Percentiles rank a stretch among this genome's conserved stretches.
Evolutionary conservation across 176 grass and related monocot species (phyloP).

Genomic region (Phoenix dactylifera): DNA sequence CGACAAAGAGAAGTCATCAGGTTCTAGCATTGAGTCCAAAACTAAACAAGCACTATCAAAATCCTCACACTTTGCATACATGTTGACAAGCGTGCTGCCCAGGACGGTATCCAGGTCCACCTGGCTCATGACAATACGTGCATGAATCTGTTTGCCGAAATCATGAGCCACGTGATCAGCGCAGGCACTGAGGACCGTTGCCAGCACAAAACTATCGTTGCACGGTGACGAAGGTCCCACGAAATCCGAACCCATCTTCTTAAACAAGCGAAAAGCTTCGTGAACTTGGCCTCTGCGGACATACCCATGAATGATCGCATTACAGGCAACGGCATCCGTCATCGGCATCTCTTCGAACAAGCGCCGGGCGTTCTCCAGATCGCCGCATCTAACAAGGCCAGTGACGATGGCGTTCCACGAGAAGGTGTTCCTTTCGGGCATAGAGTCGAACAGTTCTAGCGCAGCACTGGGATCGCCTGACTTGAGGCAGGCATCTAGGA

Average conservation of each 20-base stretch:
- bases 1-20: constrained; percentile 56
- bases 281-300: constrained; percentile 15
- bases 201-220: constrained; percentile 50
- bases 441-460: constrained; percentile 36
- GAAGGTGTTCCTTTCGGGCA: constrained; percentile 52
- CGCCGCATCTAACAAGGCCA: constrained; percentile 21
- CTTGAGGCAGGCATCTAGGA: constrained; percentile 33
- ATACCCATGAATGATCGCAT: constrained; percentile 39
- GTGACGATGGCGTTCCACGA: constrained; percentile 48
- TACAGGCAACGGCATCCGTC: constrained; percentile 36
- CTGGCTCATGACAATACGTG: constrained; percentile 28
- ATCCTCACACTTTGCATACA: constrained; percentile 60
- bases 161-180: constrained; percentile 26
- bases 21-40: constrained; percentile 20
- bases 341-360: constrained; percentile 51
- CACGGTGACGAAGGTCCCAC: background rate
- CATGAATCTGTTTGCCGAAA: constrained; percentile 46
- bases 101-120: constrained; percentile 39
- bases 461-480: constrained; percentile 19
- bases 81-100: constrained; percentile 43
- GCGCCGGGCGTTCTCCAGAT: constrained; percentile 19
- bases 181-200: constrained; percentile 53
- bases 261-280: constrained; percentile 45
- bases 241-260: constrained; percentile 8
- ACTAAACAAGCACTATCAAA: constrained; percentile 30